Conservation (phyloP, 352 stramenopile species). For the Globisporangium recalcitrans region DNA sequence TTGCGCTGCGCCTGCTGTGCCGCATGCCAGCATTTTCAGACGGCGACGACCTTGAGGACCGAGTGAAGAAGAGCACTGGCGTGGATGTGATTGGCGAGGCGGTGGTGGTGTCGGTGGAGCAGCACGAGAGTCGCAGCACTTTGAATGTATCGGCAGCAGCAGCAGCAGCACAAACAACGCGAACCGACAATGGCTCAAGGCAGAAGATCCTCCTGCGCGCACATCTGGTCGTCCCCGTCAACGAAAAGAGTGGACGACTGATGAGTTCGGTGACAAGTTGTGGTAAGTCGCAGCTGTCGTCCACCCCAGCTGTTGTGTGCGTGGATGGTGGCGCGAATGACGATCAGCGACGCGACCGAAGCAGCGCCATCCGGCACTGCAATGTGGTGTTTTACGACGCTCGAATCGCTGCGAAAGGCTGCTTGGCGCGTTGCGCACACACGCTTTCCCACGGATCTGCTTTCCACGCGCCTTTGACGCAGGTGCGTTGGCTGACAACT, state of each 20-base stretch:
- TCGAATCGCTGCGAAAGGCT: slow-evolving; percentile 7
- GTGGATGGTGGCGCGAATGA: background rate
- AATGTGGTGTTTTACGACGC: slow-evolving; percentile 26
- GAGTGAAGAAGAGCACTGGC: background rate
- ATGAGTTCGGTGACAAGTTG: background rate
- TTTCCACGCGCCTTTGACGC: slow-evolving; percentile 7
- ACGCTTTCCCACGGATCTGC: slow-evolving; percentile 5
- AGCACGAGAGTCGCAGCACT: background rate
- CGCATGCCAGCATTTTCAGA: background rate
- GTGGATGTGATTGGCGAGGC: background rate
- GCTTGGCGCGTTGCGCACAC: slow-evolving; percentile 12
- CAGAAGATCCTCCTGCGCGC: background rate
- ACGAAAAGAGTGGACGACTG: background rate
- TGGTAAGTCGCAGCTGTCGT: background rate
- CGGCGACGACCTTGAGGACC: background rate
- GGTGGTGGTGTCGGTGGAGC: background rate
- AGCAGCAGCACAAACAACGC: background rate
- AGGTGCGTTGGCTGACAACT: slow-evolving; percentile 6
- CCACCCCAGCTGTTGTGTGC: slow-evolving; percentile 2
- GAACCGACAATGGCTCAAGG: background rate
- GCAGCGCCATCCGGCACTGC: slow-evolving; percentile 10
- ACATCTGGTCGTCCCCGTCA: background rate
- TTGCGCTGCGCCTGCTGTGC: background rate
- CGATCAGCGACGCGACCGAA: background rate
- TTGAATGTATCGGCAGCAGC: background rate